Evolutionary conservation across 176 grass and related monocot species (phyloP), one percentile per base, ranked within the genome.

Genomic region (Triticum dicoccoides): DNA sequence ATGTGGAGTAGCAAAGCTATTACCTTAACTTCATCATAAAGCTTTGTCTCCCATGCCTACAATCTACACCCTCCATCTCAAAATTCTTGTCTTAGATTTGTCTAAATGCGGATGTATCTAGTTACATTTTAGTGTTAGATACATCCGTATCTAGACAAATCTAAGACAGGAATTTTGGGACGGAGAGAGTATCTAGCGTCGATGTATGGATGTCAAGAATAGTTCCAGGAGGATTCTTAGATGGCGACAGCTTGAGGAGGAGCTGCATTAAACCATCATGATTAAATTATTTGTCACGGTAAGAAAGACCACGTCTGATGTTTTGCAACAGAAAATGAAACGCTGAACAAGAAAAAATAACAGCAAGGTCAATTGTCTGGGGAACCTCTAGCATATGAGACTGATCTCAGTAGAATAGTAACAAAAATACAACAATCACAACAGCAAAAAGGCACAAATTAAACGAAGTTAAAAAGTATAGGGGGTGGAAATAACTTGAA

Each of bases 21-120:
- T 82, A 95, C 95, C 95, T 95, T 97, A 41, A 93, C 85, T 91
- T 97, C 95, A 81, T 91, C 92, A 91, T 95, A 97, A 90, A 95
- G 91, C 51, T 90, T 91, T 45, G 82, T 87, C 54, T 97, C 92
- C 92, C 92, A 94, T 58, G 92, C 90, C 84, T 91, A 92, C 73
- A 97, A 67, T 24, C 89, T 25, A 25, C 24, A 25, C 24, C 24
- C 24, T 25, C 24, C 24, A 0, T 25, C 24, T 25, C 24, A 25
- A 25, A 25, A 25, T 25, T 25, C 24, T 25, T 25, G 24, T 25
- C 24, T 25, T 25, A 25, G 24, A 25, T 25, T 25, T 25, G 24
- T 25, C 24, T 25, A 25, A 25, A 25, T 25, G 24, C 24, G 24
- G 24, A 25, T 25, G 24, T 25, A 25, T 25, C 24, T 25, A 25